Evolutionary conservation across 2,329 filamentous ascomycete species (phyloP), one percentile per base, ranked within the genome.

Genomic region (Ascochyta koolunga): DNA sequence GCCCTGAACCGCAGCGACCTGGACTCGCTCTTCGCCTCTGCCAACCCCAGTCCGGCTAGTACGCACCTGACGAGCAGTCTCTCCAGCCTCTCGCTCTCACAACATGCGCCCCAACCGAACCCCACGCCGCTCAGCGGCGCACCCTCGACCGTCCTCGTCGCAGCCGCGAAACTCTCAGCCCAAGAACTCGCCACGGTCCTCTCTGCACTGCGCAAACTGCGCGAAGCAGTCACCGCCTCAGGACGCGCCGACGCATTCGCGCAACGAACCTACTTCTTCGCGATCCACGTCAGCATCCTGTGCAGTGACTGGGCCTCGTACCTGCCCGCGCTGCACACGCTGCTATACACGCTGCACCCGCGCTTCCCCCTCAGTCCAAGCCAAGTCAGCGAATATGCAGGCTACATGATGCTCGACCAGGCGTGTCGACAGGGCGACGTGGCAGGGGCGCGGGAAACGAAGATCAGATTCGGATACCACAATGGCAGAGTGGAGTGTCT

Each of bases 201-300:
- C 48, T 84, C 90, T 66, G 90, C 93, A 3, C 87, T 98, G 70
- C 88, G 95, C 58, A 98, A 97, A 74, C 84, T 99, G 27, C 87
- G 95, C 51, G 95, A 99, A 78, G 93, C 89, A 21, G 88, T 98
- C 41, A 85, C 96, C 2, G 90, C 90, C 11, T 87, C 89, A 8
- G 85, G 86, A 47, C 86, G 93, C 18, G 79, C 82, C 31, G 90
- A 96, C 69, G 80, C 85, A 46, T 99, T 99, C 75, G 88, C 93
- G 1, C 86, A 89, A n/a, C 87, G 92, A 64, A 90, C 88, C 15
- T 96, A 98, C 76, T 86, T 96, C 58, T 98, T 98, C 80, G 91
- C 90, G 66, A 90, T 96, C 65, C 89, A 93, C 49, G 82, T 93
- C 22, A 87, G 90, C 21, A 88, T 99, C 58, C 83, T 96, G 29